Conservation (phyloP, 2,329 filamentous ascomycete genomes). For the Laburnicola sp. region DNA sequence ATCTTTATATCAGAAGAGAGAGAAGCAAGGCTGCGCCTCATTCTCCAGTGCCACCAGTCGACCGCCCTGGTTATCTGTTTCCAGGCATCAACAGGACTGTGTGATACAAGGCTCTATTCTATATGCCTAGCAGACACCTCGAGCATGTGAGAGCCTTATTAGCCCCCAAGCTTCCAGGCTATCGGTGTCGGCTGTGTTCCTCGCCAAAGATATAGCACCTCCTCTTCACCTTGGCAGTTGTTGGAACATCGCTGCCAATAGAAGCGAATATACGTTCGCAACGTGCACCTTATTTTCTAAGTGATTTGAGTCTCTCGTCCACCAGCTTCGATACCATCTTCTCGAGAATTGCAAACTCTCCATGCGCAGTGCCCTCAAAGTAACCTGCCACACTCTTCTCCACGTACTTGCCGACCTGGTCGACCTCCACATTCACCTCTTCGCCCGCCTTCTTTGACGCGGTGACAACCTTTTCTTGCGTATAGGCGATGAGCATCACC, state of each 20-base stretch:
- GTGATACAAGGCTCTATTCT: conserved; percentile 4
- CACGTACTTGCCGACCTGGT: conserved; percentile 83
- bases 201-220: too few species aligned
- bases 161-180: not conserved
- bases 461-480: conserved; percentile 86
- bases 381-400: conserved; percentile 88
- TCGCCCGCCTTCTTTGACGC: conserved; percentile 78
- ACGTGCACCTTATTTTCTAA: conserved; percentile 29
- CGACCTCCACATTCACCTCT: conserved; percentile 88
- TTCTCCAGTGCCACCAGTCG: conserved; percentile 33
- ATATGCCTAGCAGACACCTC: not conserved
- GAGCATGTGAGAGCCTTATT: not conserved
- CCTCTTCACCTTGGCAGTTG: not conserved
- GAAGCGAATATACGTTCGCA: not conserved
- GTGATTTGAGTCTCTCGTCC: conserved; percentile 64
- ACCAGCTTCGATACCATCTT: conserved; percentile 68
- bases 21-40: conserved; percentile 40
- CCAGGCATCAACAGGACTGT: conserved; percentile 11
- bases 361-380: conserved; percentile 62
- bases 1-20: conserved; percentile 24
- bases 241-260: not conserved
- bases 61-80: conserved; percentile 26
- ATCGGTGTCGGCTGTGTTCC: not conserved
- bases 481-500: conserved; percentile 97
- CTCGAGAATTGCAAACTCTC: conserved; percentile 55